Base-by-base conservation (phyloP, 2,329 filamentous ascomycete genomes). In the Claviceps africana region DNA sequence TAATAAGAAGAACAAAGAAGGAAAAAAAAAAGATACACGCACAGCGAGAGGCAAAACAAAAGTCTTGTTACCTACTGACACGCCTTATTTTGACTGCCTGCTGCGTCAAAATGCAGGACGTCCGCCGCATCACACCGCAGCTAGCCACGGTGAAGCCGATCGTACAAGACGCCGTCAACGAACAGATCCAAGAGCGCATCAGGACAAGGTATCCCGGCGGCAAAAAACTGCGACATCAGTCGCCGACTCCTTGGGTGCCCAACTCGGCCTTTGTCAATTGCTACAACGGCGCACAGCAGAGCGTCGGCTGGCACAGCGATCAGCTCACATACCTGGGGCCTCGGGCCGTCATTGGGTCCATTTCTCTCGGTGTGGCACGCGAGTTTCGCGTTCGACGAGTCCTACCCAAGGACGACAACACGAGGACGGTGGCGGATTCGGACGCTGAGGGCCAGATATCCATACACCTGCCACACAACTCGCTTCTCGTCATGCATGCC, bases 211-310 rank as follows among this genome's bases (percentile, higher is more conserved):
- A 93, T 55, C 83, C 85, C 0, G 71, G 70, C 19, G 81, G 82
- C 13, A 74, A 79, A 64, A 95, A 91, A 65, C 76, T 96, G 30
- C 82, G 76, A 58, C 82, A 86, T 59, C 90, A 96, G 62, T 85
- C 83, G 0, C 77, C 87, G 0, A 67, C 77, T 0, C 68, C 75
- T 0, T 97, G 91, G 90, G 72, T 72, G 9, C 87, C 91, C 10
- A 97, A 97, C 62, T 88, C 88, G 0, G 88, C 90, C 0, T 91
- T 96, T 62, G 90, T 95, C 17, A 98, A 98, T 65, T 95, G 88
- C 70, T 98, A 98, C 65, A 74, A 83, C 59, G 90, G 90, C 0
- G 83, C 81, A 0, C 74, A 81, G 11, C 81, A 97, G 69, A 88
- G 76, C 55, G 90, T 97, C 0, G 93, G 93, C 33, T 97, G 88